Conservation (phyloP, 2,329 filamentous ascomycete species). For the Aspergillus caelatus region DNA sequence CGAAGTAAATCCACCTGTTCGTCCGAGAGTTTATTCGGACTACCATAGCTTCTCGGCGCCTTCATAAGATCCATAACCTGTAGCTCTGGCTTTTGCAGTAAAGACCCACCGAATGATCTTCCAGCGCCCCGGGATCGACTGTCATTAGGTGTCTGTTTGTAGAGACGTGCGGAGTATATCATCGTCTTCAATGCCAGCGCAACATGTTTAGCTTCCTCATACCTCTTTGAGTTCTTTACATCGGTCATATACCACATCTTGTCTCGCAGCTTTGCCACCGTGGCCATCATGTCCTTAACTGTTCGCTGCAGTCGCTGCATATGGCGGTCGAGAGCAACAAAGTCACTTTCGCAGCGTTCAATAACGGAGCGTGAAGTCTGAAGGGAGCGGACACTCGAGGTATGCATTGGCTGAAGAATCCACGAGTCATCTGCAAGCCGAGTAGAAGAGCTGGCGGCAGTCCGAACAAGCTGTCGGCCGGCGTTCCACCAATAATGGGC, state of each 20-base stretch:
- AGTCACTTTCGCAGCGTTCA: conserved; percentile 44
- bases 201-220: conserved; percentile 84
- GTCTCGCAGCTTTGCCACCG: conserved; percentile 75
- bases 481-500: conserved; percentile 86
- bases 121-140: conserved; percentile 42
- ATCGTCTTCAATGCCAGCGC: conserved; percentile 88
- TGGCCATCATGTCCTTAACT: conserved; percentile 74
- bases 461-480: conserved; percentile 68
- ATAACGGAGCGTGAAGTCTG: conserved; percentile 36
- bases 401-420: conserved; percentile 73
- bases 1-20: conserved; percentile 85
- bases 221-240: conserved; percentile 84
- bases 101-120: conserved; percentile 56
- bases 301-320: conserved; percentile 75
- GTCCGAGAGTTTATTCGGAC: conserved; percentile 93
- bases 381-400: conserved; percentile 49
- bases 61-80: conserved; percentile 88
- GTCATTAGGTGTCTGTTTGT: conserved; percentile 32
- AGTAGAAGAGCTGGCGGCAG: conserved; percentile 57
- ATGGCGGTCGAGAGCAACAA: conserved; percentile 80
- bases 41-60: conserved; percentile 79
- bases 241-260: conserved; percentile 99
- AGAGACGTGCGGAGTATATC: conserved; percentile 58
- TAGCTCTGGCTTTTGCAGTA: conserved; percentile 78
- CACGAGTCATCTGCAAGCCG: conserved; percentile 64